Conservation (phyloP, 75 land plant species). For the Isoetes taiwanensis region DNA sequence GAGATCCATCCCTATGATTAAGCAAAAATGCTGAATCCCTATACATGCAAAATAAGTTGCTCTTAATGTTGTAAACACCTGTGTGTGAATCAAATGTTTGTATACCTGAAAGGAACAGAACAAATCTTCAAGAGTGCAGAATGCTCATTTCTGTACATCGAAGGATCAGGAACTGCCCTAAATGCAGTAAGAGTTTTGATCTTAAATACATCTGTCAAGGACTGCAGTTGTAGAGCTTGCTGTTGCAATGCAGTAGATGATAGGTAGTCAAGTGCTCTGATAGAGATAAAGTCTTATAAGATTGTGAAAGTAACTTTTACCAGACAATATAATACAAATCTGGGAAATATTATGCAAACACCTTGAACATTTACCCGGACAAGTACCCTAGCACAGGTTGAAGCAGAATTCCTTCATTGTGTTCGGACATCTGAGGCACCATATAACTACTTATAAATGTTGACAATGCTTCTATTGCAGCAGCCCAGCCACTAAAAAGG, state of each 20-base stretch:
- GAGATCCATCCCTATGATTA: too few species aligned
- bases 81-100: too few species aligned
- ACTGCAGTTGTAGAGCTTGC: constrained; percentile 24
- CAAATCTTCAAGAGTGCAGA: constrained; percentile 52
- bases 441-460: constrained; percentile 70
- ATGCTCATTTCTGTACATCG: constrained; percentile 65
- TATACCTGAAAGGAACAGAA: constrained; percentile 78
- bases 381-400: constrained; percentile 83
- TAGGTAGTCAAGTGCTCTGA: constrained; percentile 72
- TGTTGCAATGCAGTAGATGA: constrained; percentile 38
- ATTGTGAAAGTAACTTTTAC: not conserved
- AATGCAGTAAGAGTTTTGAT: constrained; percentile 63
- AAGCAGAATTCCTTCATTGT: constrained; percentile 49
- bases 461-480: constrained; percentile 81
- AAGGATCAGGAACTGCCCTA: constrained; percentile 67
- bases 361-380: constrained; percentile 33
- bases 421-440: constrained; percentile 26
- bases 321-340: not conserved
- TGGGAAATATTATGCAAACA: not conserved
- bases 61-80: too few species aligned
- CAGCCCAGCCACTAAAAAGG: constrained; percentile 60
- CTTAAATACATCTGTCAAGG: constrained; percentile 50
- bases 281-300: not conserved
- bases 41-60: too few species aligned
- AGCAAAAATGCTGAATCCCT: too few species aligned